Evolutionary conservation across 2,329 filamentous ascomycete genomes (phyloP).

Genomic region (Whalleya microplaca): DNA sequence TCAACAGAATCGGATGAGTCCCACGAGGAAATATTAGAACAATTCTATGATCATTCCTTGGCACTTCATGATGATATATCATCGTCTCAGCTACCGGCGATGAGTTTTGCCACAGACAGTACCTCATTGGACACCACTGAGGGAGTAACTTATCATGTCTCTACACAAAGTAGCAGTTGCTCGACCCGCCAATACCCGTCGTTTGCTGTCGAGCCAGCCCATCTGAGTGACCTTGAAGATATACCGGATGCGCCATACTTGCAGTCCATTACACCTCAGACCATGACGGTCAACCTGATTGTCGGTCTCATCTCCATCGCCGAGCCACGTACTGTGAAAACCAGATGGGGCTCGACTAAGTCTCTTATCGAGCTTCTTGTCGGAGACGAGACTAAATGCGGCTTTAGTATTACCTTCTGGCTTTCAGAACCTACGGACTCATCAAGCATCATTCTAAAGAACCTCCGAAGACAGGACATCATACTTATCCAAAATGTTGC

Average conservation of each 20-base stretch:
- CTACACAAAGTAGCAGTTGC: conserved; percentile 33
- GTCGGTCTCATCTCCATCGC: conserved; percentile 76
- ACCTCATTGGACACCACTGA: conserved; percentile 45
- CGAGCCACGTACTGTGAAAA: conserved; percentile 68
- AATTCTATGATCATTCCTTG: conserved; percentile 81
- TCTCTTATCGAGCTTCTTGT: conserved; percentile 78
- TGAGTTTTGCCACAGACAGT: conserved; percentile 33
- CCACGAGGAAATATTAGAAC: conserved; percentile 49
- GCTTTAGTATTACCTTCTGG: conserved; percentile 87
- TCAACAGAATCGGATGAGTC: conserved; percentile 38
- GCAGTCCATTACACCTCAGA: conserved; percentile 72
- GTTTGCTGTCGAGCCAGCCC: conserved; percentile 37
- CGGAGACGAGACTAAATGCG: conserved; percentile 81
- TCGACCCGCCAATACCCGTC: conserved; percentile 23
- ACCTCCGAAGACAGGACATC: conserved; percentile 72
- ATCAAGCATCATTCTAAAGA: conserved; percentile 29
- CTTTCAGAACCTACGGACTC: conserved; percentile 46
- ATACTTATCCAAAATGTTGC: conserved; percentile 80
- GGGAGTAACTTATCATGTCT: conserved; percentile 35
- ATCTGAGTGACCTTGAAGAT: conserved; percentile 67
- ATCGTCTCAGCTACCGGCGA: conserved; percentile 60
- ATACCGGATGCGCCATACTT: conserved; percentile 72
- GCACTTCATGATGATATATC: conserved; percentile 67
- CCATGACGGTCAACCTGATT: conserved; percentile 81
- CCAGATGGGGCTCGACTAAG: conserved; percentile 63